Percentiles rank a stretch among this genome's conserved stretches.
phyloP scores from a whole-genome alignment of 1,139 yeast genomes.

The Torulaspora globosa region DNA sequence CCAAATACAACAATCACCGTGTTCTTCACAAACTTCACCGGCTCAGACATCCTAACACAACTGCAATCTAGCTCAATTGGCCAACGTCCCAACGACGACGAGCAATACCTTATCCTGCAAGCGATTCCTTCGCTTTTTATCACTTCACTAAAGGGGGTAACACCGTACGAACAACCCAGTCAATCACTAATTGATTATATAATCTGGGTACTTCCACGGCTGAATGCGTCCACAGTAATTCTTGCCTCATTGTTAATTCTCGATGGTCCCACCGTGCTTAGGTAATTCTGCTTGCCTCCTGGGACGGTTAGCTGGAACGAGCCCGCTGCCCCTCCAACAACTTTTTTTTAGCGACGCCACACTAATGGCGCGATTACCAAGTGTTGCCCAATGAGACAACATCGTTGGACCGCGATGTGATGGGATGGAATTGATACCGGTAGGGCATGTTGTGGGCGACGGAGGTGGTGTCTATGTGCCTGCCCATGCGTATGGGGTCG shows the following conservation, averaged over 20 bases:
- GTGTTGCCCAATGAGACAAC: slow-evolving; percentile 26
- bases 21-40: slow-evolving; percentile 49
- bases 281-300: too few species aligned
- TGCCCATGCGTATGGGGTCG: slow-evolving; percentile 11
- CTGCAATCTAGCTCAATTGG: background rate
- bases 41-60: slow-evolving; percentile 5
- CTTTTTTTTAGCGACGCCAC: slow-evolving; percentile 5
- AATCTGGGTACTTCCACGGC: background rate
- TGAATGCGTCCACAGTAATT: background rate
- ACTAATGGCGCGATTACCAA: slow-evolving; percentile 22
- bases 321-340: background rate
- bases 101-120: background rate
- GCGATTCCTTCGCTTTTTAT: slow-evolving; percentile 1
- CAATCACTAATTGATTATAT: background rate
- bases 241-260: too few species aligned
- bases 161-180: slow-evolving; percentile 3
- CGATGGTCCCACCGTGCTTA: background rate
- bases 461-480: slow-evolving; percentile 6
- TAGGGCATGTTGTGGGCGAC: slow-evolving; percentile 4
- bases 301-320: background rate
- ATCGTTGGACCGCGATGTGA: slow-evolving; percentile 19
- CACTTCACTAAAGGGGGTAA: slow-evolving; percentile 1
- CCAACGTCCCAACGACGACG: background rate
- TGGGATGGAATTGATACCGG: slow-evolving; percentile 21
- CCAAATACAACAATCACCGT: slow-evolving; percentile 84